Evolutionary conservation across 306 rosid genomes (phyloP).

Genomic region (Cicer chorassanicum): DNA sequence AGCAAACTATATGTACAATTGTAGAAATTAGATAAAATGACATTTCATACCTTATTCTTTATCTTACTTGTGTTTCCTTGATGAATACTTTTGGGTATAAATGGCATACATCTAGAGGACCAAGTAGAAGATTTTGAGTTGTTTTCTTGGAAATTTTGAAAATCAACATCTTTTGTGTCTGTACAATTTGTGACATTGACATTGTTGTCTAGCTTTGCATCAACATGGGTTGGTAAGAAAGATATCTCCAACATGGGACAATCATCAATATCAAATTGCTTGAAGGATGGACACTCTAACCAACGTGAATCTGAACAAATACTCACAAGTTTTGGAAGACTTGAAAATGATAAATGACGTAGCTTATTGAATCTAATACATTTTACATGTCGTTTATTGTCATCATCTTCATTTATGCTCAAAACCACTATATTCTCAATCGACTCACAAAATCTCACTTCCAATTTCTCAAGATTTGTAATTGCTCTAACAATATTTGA

Average conservation of each 20-base stretch:
- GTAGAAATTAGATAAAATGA: background rate
- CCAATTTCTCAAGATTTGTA: background rate
- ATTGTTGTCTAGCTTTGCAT: background rate
- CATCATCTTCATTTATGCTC: background rate
- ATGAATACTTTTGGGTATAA: background rate
- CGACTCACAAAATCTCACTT: accelerated
- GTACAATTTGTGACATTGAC: background rate
- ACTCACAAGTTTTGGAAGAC: background rate
- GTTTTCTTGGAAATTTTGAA: background rate
- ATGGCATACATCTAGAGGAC: background rate
- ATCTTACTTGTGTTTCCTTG: background rate
- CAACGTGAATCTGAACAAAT: background rate
- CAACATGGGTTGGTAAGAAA: background rate
- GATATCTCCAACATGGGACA: background rate
- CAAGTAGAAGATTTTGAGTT: background rate
- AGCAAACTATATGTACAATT: background rate
- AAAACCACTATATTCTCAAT: background rate
- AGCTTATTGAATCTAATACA: background rate
- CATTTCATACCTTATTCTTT: background rate
- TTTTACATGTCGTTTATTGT: background rate
- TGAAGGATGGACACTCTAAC: conserved; percentile 15
- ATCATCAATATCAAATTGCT: background rate
- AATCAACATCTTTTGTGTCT: background rate
- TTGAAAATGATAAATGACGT: background rate
- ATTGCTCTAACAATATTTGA: background rate